Percentiles rank a stretch among this genome's conserved stretches.
Evolutionary conservation across 768 basidiomycete genomes (phyloP).

Genomic region (Artomyces pyxidatus): DNA sequence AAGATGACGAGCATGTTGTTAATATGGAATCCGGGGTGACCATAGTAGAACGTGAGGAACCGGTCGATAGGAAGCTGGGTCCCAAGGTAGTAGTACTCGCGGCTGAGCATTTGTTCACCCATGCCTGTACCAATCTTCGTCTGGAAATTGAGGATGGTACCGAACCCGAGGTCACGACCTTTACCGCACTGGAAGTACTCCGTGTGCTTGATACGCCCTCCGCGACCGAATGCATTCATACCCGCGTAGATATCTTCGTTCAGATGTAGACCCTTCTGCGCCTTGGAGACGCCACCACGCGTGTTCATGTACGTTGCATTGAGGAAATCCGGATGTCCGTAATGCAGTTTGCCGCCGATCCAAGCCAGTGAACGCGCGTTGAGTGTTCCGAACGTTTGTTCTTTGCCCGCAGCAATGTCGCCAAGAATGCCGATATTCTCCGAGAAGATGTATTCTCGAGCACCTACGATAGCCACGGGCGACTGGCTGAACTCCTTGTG

Average conservation of each 20-base stretch:
- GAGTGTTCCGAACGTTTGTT: conserved; percentile 98
- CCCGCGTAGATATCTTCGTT: conserved; percentile 99
- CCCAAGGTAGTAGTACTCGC: conserved; percentile 98
- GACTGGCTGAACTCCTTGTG: conserved; percentile 81
- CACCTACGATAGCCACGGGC: conserved; percentile 96
- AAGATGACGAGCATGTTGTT: conserved; percentile 99
- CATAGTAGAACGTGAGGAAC: conserved; percentile 99
- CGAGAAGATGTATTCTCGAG: conserved; percentile 99
- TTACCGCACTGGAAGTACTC: conserved; percentile 99
- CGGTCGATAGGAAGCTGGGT: conserved; percentile 97
- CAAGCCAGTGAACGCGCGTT: conserved; percentile 93
- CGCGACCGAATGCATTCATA: conserved; percentile 96
- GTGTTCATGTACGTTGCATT: conserved; percentile 98
- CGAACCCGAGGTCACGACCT: conserved; percentile 97
- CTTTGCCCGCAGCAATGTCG: conserved; percentile 97
- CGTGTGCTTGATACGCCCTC: conserved; percentile 96
- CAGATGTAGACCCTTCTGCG: conserved; percentile 97
- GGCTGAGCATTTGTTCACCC: conserved; percentile 99
- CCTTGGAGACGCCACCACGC: conserved; percentile 96
- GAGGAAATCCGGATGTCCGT: conserved; percentile 99
- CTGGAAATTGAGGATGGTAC: conserved; percentile 98
- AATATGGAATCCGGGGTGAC: conserved; percentile 99
- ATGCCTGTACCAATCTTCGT: conserved; percentile 99
- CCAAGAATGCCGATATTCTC: conserved; percentile 99
- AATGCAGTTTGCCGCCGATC: conserved; percentile 98